These are phyloP conservation scores for Fusarium pseudoanthophilum DNA, from an alignment of 2,329 filamentous ascomycete species.

Conservation along the genomic window DNA sequence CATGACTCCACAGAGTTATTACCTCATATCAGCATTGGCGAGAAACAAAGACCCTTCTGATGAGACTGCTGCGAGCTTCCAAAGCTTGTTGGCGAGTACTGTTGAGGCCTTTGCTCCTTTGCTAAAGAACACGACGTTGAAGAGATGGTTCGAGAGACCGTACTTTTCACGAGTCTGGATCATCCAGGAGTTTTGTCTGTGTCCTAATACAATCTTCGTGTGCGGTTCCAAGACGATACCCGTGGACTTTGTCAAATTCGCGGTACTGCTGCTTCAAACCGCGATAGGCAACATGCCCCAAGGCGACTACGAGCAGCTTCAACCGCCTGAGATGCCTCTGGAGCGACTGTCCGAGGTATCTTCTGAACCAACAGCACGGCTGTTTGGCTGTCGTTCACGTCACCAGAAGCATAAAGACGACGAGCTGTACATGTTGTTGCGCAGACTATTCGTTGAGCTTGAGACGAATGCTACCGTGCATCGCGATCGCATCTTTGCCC, in stretches of 20 bases:
- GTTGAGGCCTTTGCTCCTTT: background rate
- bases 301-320: background rate
- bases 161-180: conserved; percentile 9
- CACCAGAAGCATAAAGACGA: background rate
- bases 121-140: fast-evolving
- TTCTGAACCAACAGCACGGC: background rate
- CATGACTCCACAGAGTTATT: background rate
- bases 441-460: background rate
- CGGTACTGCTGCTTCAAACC: background rate
- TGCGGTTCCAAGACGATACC: background rate
- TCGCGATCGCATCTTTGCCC: conserved; percentile 1
- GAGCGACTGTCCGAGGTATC: background rate
- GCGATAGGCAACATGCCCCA: background rate
- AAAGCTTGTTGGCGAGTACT: fast-evolving
- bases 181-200: background rate
- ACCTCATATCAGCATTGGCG: background rate
- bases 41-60: background rate
- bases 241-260: background rate
- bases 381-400: background rate
- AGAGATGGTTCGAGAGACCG: background rate
- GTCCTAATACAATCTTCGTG: background rate
- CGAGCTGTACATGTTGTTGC: background rate
- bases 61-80: background rate
- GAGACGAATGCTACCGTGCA: background rate
- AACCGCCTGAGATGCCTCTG: background rate